Evolutionary conservation across 2,329 filamentous ascomycete genomes (phyloP).

Genomic region (Teratosphaeria nubilosa): DNA sequence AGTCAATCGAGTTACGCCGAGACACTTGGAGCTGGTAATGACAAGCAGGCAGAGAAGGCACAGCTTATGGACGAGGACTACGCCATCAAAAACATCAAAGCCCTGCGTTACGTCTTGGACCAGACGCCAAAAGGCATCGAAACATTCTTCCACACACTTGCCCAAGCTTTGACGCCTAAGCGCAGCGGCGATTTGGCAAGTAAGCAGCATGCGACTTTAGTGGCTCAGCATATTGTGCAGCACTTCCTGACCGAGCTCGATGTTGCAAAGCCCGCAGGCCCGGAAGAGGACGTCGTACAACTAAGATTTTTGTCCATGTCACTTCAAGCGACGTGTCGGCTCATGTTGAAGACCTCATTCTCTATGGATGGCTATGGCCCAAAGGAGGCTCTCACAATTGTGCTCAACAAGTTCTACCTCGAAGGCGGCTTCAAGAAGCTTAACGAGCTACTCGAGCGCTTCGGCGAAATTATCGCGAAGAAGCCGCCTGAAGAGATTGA

Average conservation of each 20-base stretch:
- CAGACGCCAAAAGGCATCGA: conserved; percentile 72
- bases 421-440: conserved; percentile 64
- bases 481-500: conserved; percentile 32
- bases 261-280: conserved; percentile 10
- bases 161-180: conserved; percentile 68
- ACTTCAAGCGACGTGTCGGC: conserved; percentile 13
- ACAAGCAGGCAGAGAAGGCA: background rate
- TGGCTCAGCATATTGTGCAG: conserved; percentile 60
- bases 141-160: conserved; percentile 74
- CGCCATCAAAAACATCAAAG: conserved; percentile 65
- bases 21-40: background rate
- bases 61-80: conserved; percentile 11
- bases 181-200: conserved; percentile 53
- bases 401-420: conserved; percentile 80
- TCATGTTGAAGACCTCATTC: conserved; percentile 17
- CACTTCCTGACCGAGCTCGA: conserved; percentile 31
- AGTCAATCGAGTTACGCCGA: conserved; percentile 5
- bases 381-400: conserved; percentile 48
- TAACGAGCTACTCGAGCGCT: conserved; percentile 38
- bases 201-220: conserved; percentile 50
- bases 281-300: conserved; percentile 12
- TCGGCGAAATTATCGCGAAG: conserved; percentile 16
- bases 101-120: conserved; percentile 64
- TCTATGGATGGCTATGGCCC: conserved; percentile 15
- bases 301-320: conserved; percentile 15